Base-by-base conservation (phyloP, 2,329 filamentous ascomycete species). In the Arthrobotrys iridis region DNA sequence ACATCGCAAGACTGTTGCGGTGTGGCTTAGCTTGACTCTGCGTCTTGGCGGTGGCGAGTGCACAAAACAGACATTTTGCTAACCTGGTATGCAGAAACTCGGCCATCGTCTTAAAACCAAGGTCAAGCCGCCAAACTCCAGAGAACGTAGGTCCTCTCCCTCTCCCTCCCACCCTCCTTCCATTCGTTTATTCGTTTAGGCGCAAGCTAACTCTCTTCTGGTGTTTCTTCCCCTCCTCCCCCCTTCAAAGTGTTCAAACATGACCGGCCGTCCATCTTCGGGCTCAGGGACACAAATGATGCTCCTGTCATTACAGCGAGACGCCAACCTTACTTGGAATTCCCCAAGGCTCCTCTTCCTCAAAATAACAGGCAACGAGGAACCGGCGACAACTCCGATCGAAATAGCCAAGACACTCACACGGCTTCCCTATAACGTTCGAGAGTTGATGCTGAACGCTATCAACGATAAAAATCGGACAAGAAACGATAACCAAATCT, bases 221-320 rank as follows among this genome's bases (percentile, higher is more conserved):
- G 57, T 46, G 8, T 26, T 22, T 22, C n/a, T 35, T 24, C 45
- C 30, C 13, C 45, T 15, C 59, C 46, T 18, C 41, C n/a, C 18
- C 4, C 18, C 6, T 4, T 13, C 18, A 26, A 13, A n/a, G 11
- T 26, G 28, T 28, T 20, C 35, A 41, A 26, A 35, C n/a, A 52
- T 26, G 33, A 18, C 18, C 13, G 45, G 55, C 28, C 55, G 48
- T 6, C 22, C 58, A 6, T 28, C 40, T 2, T 10, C 41, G 5
- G 43, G n/a, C n/a, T n/a, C n/a, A n/a, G n/a, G n/a, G n/a, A n/a
- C 45, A 10, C 63, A 68, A 33, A 75, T 75, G 71, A 68, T 75
- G 58, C 63, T 75, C 1, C 41, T 75, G 1, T 75, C 71, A 1
- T 24, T 75, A 0, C 71, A 75, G 30, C 41, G 71, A 4, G 71